These are phyloP conservation scores for Amborella trichopoda DNA, from an alignment of 164 flowering plant genomes.

Conservation along the genomic window DNA sequence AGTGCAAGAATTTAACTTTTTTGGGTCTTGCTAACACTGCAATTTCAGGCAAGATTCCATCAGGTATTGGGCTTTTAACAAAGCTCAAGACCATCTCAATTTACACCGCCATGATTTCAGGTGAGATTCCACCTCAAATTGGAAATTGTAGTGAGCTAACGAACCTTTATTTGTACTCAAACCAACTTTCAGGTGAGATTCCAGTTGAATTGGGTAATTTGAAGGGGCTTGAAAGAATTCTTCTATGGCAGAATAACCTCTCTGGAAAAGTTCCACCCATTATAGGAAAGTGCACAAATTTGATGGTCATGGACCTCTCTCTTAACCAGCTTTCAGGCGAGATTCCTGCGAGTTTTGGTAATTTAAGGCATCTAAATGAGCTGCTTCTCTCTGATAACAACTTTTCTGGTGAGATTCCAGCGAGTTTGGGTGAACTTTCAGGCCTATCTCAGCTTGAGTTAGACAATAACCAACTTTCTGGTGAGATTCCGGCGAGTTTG, in stretches of 20 bases:
- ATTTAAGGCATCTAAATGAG: constrained; percentile 27
- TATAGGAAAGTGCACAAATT: constrained; percentile 26
- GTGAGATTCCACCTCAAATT: constrained; percentile 39
- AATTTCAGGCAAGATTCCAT: constrained; percentile 44
- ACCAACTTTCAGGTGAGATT: constrained; percentile 33
- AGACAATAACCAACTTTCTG: constrained; percentile 39
- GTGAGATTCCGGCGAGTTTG: constrained; percentile 34
- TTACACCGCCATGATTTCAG: constrained; percentile 41
- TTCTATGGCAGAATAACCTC: constrained; percentile 45
- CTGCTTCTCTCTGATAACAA: constrained; percentile 35
- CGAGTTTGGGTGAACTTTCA: constrained; percentile 25
- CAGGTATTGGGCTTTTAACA: constrained; percentile 29
- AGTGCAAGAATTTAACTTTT: constrained; percentile 23
- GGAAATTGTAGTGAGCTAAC: constrained; percentile 37
- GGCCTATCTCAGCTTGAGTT: constrained; percentile 38
- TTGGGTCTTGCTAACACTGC: constrained; percentile 52
- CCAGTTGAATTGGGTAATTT: constrained; percentile 28
- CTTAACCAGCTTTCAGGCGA: constrained; percentile 35
- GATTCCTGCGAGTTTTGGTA: constrained; percentile 23
- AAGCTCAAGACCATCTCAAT: constrained; percentile 36
- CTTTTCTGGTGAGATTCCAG: constrained; percentile 35
- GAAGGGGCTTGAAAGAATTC: constrained; percentile 27
- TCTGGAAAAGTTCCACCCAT: constrained; percentile 30
- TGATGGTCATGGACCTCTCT: constrained; percentile 41
- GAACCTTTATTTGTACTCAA: constrained; percentile 35